phyloP scores from a whole-genome alignment of 495 filamentous ascomycete genomes.

The Aspergillus bertholletiae region DNA sequence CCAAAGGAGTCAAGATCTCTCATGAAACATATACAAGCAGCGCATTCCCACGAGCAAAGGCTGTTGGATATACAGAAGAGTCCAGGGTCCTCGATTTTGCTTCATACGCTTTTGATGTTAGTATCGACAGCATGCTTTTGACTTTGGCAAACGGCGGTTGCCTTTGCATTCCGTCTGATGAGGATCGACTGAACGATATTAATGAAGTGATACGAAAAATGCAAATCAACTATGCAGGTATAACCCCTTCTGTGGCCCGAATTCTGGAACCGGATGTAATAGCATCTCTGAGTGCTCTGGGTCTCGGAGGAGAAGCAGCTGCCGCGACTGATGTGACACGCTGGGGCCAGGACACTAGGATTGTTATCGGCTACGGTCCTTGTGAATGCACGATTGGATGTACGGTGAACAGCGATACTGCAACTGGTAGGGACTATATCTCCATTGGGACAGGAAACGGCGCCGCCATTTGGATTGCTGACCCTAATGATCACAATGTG shows the following conservation, averaged over 20 bases:
- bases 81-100: constrained; percentile 43
- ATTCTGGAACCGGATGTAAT: constrained; percentile 41
- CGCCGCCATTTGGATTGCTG: constrained; percentile 44
- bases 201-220: constrained; percentile 42
- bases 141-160: constrained; percentile 44
- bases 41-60: constrained; percentile 31
- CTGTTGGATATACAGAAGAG: constrained; percentile 31
- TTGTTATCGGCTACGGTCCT: constrained; percentile 51
- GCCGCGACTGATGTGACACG: constrained; percentile 34
- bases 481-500: constrained; percentile 40
- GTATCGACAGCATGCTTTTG: constrained; percentile 42
- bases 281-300: constrained; percentile 42
- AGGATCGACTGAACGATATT: constrained; percentile 48
- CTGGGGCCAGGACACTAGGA: constrained; percentile 36
- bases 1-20: constrained; percentile 51
- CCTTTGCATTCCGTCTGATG: constrained; percentile 49
- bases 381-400: constrained; percentile 48
- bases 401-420: constrained; percentile 41
- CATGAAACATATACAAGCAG: constrained; percentile 45
- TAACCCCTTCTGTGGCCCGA: constrained; percentile 51
- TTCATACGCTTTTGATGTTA: constrained; percentile 48
- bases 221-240: constrained; percentile 39
- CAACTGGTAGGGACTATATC: constrained; percentile 35
- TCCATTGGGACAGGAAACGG: constrained; percentile 38
- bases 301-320: constrained; percentile 50